phyloP scores from a whole-genome alignment of 2,329 filamentous ascomycete genomes.

The Chrysoporthe deuterocubensis region DNA sequence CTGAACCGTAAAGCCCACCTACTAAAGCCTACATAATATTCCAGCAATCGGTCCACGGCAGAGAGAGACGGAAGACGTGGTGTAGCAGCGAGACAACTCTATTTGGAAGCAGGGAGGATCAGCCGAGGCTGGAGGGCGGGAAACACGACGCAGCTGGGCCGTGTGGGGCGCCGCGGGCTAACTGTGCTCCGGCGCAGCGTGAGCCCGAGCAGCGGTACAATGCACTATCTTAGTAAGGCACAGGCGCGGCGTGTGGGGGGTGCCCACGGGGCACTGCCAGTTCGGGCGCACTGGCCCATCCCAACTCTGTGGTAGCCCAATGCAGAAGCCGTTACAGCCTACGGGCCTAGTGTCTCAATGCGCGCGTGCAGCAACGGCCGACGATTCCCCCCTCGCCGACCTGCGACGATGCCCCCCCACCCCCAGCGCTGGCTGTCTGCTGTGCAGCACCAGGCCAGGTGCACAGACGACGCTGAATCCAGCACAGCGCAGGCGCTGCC shows the following conservation, averaged over 20 bases:
- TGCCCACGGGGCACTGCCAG: neutral
- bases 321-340: constrained; percentile 16
- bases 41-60: too few relatives aligned
- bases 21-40: too few relatives aligned
- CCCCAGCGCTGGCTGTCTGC: too few relatives aligned
- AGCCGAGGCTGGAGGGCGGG: neutral
- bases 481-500: too few relatives aligned
- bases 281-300: neutral
- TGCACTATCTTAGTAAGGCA: neutral
- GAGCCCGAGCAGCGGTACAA: neutral
- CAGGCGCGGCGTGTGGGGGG: neutral
- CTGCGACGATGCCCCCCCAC: too few relatives aligned
- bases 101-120: neutral
- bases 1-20: neutral
- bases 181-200: constrained; percentile 5
- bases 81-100: neutral
- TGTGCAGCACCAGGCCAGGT: too few relatives aligned
- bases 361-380: neutral
- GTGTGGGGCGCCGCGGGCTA: neutral
- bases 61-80: neutral
- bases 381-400: neutral
- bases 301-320: constrained; percentile 22
- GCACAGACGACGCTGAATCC: too few relatives aligned
- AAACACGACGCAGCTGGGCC: neutral
- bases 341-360: neutral